These are phyloP conservation scores for Pseudocercospora crystallina DNA, from an alignment of 2,329 filamentous ascomycete genomes.

Conservation along the genomic window DNA sequence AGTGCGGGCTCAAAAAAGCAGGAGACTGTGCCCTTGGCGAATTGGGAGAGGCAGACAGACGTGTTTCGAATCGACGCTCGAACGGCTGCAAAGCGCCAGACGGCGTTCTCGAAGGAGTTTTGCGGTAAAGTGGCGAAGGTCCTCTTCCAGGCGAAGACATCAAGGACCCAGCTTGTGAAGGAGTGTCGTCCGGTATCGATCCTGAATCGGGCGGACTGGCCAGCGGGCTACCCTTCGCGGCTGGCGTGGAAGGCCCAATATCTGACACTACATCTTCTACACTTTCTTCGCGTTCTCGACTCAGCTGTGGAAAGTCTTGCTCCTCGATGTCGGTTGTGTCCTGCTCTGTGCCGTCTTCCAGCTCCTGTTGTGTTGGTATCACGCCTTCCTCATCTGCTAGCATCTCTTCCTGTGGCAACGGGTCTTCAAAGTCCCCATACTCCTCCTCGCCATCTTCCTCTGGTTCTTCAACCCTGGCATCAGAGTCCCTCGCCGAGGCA, in stretches of 20 bases:
- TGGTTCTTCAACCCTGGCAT: constrained; percentile 27
- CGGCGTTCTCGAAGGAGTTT: constrained; percentile 66
- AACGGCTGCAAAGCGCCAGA: constrained; percentile 88
- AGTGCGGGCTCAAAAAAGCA: constrained; percentile 72
- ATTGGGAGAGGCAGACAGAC: constrained; percentile 65
- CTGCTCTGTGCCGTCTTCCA: constrained; percentile 15
- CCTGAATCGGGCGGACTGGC: constrained; percentile 69
- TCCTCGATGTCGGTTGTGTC: constrained; percentile 17
- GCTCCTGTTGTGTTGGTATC: constrained; percentile 7
- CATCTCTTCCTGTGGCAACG: constrained; percentile 8
- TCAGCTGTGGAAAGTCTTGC: constrained; percentile 27
- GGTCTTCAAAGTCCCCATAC: constrained; percentile 20
- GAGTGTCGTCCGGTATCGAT: constrained; percentile 80
- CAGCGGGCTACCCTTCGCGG: constrained; percentile 31
- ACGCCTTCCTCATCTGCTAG: constrained; percentile 19
- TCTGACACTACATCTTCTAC: constrained; percentile 18
- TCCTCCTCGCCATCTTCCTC: constrained; percentile 20
- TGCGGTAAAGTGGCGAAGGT: constrained; percentile 59
- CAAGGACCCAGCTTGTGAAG: constrained; percentile 69
- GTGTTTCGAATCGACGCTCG: constrained; percentile 89
- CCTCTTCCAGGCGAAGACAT: constrained; percentile 70
- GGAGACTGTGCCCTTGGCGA: constrained; percentile 74
- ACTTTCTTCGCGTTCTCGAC: constrained; percentile 7
- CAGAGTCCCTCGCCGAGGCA: constrained; percentile 26
- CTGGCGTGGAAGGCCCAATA: constrained; percentile 25